A percentile compares a stretch with the other conserved stretches of the same genome.
Conservation (phyloP, 1,139 yeast species). For the Pichia sp. region DNA sequence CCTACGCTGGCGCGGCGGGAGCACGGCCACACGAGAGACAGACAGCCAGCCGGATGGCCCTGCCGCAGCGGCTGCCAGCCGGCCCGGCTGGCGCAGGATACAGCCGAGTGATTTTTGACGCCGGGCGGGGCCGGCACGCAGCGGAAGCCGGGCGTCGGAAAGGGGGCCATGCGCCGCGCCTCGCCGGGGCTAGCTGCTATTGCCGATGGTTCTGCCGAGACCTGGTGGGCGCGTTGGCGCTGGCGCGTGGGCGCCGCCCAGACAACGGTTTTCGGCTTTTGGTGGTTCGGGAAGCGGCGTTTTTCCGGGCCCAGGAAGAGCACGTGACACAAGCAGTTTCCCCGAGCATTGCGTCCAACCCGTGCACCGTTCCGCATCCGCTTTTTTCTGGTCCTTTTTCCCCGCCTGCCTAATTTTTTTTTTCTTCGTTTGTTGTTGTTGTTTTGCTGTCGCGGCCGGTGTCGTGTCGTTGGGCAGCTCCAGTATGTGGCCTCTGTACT, state of each 20-base stretch:
- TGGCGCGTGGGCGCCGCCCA: not conserved
- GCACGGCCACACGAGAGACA: not conserved
- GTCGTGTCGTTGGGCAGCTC: not conserved
- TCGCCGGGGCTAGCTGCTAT: not conserved
- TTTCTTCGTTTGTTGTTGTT: not conserved
- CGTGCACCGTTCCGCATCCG: not conserved
- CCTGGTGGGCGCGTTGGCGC: not conserved
- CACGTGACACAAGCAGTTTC: not conserved
- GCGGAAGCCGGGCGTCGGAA: not conserved
- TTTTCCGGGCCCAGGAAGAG: not conserved
- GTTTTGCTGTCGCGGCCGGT: not conserved
- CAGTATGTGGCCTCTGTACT: not conserved
- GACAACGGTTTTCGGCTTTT: no score
- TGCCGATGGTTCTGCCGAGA: not conserved
- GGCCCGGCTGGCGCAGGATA: not conserved
- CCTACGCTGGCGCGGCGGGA: not conserved
- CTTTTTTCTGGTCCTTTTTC: not conserved
- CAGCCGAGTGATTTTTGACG: slow-evolving; percentile 6
- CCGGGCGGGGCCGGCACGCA: not conserved
- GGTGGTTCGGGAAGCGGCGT: no score
- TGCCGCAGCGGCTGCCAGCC: not conserved
- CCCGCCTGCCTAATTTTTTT: not conserved
- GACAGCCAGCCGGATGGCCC: no score
- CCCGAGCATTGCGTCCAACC: not conserved
- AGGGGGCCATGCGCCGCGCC: not conserved